A percentile compares a stretch with the other conserved stretches of the same genome.
phyloP scores from a whole-genome alignment of 768 basidiomycete species.

The Lenzites betulinus region DNA sequence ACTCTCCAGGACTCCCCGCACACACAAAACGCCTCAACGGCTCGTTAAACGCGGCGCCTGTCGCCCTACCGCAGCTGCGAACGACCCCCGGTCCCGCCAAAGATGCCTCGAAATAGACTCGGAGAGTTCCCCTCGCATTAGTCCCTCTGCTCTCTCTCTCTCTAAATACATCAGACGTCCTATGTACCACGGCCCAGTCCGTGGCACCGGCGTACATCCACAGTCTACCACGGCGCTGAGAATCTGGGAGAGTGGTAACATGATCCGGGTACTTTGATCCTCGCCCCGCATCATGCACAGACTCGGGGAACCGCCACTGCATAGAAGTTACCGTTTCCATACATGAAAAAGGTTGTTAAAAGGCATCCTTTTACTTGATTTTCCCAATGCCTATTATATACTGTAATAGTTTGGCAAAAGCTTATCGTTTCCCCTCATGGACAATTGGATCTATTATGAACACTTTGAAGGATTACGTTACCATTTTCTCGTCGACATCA shows the following conservation, averaged over 20 bases:
- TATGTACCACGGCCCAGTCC: not conserved
- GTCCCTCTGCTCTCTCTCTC: not conserved
- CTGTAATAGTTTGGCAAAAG: too few relatives aligned
- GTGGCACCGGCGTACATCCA: not conserved
- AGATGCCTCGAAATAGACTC: conserved; percentile 18
- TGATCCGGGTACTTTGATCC: conserved; percentile 8
- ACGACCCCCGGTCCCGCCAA: conserved; percentile 1
- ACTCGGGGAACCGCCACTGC: conserved; percentile 1
- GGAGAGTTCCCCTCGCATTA: conserved; percentile 7
- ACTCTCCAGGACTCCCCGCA: not conserved
- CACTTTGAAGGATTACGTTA: too few relatives aligned
- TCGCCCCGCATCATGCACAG: conserved; percentile 11
- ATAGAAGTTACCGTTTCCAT: too few relatives aligned
- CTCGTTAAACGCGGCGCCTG: not conserved
- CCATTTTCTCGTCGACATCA: too few relatives aligned
- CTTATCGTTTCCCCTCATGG: too few relatives aligned
- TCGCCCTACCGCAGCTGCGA: conserved; percentile 8
- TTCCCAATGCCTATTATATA: too few relatives aligned
- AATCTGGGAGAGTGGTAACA: not conserved
- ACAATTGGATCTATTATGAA: too few relatives aligned
- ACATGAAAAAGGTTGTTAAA: too few relatives aligned
- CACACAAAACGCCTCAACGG: not conserved
- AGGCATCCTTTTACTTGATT: too few relatives aligned
- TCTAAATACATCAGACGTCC: not conserved
- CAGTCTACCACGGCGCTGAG: not conserved